Evolutionary conservation across 805 yeast species (phyloP), one percentile per base, ranked within the genome.

Genomic region (Teunomyces barrocoloradensis): DNA sequence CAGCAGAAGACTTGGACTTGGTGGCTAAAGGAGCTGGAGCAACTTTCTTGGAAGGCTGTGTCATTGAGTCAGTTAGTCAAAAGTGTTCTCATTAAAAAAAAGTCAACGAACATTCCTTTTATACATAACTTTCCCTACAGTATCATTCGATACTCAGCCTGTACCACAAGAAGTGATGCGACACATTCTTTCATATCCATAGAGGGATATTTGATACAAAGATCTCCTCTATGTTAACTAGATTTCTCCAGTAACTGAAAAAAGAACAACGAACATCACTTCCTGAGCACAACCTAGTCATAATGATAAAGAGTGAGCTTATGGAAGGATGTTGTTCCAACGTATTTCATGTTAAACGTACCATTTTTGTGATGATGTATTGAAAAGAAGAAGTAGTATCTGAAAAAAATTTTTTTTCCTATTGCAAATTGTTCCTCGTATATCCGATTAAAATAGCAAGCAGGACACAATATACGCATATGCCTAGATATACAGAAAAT

Each of bases 1-100:
- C 49, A 50, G 65, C 55, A 44, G 66, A 49, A 45, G 64, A 47
- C 37, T 57, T 54, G 46, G 66, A 44, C 63, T 69, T 71, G 49
- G 65, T 53, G 54, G 75, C 74, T 62, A 72, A 70, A 50, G 76
- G 75, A 53, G 74, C 74, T 66, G 73, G 73, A 57, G 77, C 77
- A 58, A 71, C 75, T 66, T 68, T 71, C 71, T 71, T 71, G 52
- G 58, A 48, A 45, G 56, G 57, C 55, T 53, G 54, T 53, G 53
- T 51, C 53, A 50, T 50, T 47, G 51, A 49, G 47, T 48, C 35
- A 49, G 54, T 52, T 48, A 53, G 54, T 53, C 56, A 53, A 54
- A 30, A 45, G 53, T 38, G 49, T 47, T 51, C 52, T 46, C 49
- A 40, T 50, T 35, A 35, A 33, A 13, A 33, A 13, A 25, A 40